Conservation (phyloP, 768 basidiomycete genomes). For the Gyrodon lividus region DNA sequence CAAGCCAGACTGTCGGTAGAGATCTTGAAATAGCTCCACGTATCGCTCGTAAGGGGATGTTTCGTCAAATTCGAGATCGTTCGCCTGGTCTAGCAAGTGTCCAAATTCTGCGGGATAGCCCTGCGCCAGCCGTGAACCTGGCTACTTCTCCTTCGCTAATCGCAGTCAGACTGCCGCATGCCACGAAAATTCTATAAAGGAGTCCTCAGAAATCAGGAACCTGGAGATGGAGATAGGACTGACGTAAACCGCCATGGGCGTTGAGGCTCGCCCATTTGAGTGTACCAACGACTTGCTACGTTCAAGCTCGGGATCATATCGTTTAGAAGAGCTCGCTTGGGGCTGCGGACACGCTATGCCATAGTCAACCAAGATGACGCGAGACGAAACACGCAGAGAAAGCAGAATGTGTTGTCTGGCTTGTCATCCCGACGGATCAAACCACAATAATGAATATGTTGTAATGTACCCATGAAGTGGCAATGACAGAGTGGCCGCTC, state of each 20-base stretch:
- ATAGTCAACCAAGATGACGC: constrained; percentile 34
- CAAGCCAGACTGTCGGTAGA: no score
- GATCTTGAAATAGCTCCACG: no score
- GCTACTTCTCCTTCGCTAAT: no score
- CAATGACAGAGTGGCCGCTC: constrained; percentile 32
- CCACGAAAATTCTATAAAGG: not conserved
- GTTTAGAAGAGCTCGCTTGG: not conserved
- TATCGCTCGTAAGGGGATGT: no score
- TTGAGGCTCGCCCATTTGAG: constrained; percentile 35
- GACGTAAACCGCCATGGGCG: constrained; percentile 18
- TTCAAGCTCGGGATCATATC: constrained; percentile 22
- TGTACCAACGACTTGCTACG: constrained; percentile 25
- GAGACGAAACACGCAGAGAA: constrained; percentile 20
- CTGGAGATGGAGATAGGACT: not conserved
- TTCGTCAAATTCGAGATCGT: no score
- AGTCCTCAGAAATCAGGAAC: not conserved
- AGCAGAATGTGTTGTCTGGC: constrained; percentile 35
- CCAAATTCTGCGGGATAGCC: no score
- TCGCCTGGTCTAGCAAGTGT: no score
- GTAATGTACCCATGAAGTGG: constrained; percentile 29
- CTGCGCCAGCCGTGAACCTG: no score
- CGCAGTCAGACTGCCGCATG: not conserved
- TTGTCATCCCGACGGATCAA: constrained; percentile 40
- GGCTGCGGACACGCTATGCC: constrained; percentile 24
- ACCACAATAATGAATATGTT: constrained; percentile 5